Conservation (phyloP, 768 basidiomycete species). For the Hydnum rufescens region DNA sequence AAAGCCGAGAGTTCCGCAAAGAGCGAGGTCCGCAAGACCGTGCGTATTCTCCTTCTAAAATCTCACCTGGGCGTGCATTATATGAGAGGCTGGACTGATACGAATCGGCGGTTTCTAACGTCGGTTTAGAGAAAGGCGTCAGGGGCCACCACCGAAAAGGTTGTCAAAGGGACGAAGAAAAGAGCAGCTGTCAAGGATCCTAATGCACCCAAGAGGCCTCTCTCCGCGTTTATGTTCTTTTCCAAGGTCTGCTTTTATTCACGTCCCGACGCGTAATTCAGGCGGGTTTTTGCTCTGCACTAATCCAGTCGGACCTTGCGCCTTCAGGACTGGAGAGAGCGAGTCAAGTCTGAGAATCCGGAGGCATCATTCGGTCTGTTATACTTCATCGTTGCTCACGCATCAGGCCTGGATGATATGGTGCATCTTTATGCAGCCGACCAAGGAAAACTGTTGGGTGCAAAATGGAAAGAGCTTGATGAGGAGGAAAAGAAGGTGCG, state of each 20-base stretch:
- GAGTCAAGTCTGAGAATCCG: slow-evolving; percentile 90
- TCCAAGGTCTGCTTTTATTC: slow-evolving; percentile 17
- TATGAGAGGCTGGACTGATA: no score
- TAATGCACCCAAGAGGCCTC: slow-evolving; percentile 74
- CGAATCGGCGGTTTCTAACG: no score
- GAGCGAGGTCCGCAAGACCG: no score
- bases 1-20: no score
- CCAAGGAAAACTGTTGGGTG: slow-evolving; percentile 84
- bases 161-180: slow-evolving; percentile 10
- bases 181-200: slow-evolving; percentile 33
- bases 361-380: slow-evolving; percentile 69
- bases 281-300: no score
- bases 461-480: slow-evolving; percentile 91
- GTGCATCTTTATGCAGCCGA: slow-evolving; percentile 35
- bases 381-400: not conserved
- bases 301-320: no score
- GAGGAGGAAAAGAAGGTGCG: slow-evolving; percentile 79
- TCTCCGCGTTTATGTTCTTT: slow-evolving; percentile 99
- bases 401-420: not conserved
- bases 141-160: no score
- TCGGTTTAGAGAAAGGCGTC: no score
- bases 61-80: no score
- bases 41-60: no score
- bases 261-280: not conserved
- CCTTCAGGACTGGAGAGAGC: slow-evolving; percentile 74